phyloP scores from a whole-genome alignment of 768 basidiomycete species.

The Rhodocollybia butyracea region DNA sequence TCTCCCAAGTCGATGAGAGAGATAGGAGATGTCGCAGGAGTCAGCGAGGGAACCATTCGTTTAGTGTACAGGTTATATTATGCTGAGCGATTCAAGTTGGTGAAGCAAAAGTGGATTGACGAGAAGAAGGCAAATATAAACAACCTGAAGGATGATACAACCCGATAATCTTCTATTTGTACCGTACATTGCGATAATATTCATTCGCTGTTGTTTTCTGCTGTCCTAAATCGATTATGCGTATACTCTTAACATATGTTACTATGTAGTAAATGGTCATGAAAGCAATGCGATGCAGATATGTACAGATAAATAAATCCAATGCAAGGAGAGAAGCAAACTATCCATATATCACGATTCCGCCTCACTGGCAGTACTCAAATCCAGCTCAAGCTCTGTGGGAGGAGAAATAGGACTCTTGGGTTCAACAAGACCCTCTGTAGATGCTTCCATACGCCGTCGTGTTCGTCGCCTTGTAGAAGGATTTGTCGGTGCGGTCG shows the following conservation, averaged over 20 bases:
- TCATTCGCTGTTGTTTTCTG: background rate
- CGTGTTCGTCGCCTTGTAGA: conserved; percentile 33
- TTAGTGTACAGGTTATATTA: conserved; percentile 83
- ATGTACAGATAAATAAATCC: conserved; percentile 15
- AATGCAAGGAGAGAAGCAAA: conserved; percentile 14
- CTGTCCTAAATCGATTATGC: background rate
- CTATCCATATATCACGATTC: conserved; percentile 20
- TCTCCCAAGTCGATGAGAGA: conserved; percentile 75
- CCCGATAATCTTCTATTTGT: background rate
- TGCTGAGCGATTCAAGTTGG: conserved; percentile 68
- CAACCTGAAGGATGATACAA: conserved; percentile 1
- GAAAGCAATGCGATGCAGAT: conserved; percentile 30
- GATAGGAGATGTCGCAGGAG: conserved; percentile 87
- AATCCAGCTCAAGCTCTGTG: conserved; percentile 6
- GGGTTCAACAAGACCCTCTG: conserved; percentile 16
- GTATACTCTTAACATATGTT: conserved; percentile 4
- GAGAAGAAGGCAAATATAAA: conserved; percentile 63
- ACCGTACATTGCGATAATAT: too few species aligned
- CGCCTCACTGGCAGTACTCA: conserved; percentile 7
- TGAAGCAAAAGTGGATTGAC: conserved; percentile 84
- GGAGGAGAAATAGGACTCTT: conserved; percentile 13
- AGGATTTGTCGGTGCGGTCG: conserved; percentile 38
- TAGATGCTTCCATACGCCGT: conserved; percentile 21
- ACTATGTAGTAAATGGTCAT: background rate
- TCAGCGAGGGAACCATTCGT: conserved; percentile 95